Percentiles rank a stretch among this genome's conserved stretches.
Conservation (phyloP, 1,284 basidiomycete genomes). For the Cryptococcus amylolentus region DNA sequence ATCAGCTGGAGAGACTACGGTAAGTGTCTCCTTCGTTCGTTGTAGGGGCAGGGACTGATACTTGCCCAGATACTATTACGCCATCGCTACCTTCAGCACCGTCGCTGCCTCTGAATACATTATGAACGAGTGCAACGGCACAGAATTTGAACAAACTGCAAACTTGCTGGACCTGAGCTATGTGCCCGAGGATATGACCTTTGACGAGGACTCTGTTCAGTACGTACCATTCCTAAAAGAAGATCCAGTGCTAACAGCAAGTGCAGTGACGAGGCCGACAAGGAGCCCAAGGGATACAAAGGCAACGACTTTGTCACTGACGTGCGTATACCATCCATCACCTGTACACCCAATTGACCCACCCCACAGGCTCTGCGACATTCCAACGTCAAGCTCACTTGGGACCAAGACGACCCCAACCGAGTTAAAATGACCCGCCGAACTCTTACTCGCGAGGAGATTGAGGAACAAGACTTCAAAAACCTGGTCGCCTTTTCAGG, state of each 20-base stretch:
- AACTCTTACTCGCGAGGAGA: slow-evolving; percentile 70
- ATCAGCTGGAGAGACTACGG: slow-evolving; percentile 91
- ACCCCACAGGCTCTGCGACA: slow-evolving; percentile 82
- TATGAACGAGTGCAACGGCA: slow-evolving; percentile 83
- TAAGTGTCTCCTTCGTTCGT: slow-evolving; percentile 48
- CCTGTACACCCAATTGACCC: background rate
- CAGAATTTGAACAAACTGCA: slow-evolving; percentile 94
- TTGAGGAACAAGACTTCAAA: slow-evolving; percentile 83
- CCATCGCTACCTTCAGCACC: slow-evolving; percentile 85
- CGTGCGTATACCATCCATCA: slow-evolving; percentile 54
- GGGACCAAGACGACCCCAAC: slow-evolving; percentile 97
- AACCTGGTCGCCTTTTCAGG: slow-evolving; percentile 76
- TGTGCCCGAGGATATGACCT: slow-evolving; percentile 87
- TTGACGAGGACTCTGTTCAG: slow-evolving; percentile 72
- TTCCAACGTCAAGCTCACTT: slow-evolving; percentile 95
- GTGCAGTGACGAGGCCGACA: slow-evolving; percentile 74
- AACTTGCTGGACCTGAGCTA: slow-evolving; percentile 95
- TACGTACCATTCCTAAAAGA: slow-evolving; percentile 30
- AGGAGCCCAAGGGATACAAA: slow-evolving; percentile 66
- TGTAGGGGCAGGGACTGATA: background rate
- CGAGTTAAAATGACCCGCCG: slow-evolving; percentile 76
- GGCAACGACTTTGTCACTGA: slow-evolving; percentile 91
- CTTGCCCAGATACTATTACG: slow-evolving; percentile 82
- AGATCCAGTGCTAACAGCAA: background rate
- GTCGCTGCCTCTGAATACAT: slow-evolving; percentile 74